Evolutionary conservation across 2,329 filamentous ascomycete species (phyloP).

Genomic region (Sphaerulina vaccinii): DNA sequence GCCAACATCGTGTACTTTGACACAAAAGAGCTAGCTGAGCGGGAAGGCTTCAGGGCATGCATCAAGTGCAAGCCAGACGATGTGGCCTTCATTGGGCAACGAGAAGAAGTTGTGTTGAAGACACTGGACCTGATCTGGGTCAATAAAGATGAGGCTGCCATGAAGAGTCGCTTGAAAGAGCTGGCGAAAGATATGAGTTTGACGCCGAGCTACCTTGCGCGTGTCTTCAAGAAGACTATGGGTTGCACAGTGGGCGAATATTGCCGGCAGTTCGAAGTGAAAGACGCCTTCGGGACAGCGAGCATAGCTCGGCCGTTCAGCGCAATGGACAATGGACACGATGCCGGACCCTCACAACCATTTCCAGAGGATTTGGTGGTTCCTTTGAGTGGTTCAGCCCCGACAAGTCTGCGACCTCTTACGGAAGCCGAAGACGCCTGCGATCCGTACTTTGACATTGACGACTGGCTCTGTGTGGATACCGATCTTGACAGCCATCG

Average conservation of each 20-base stretch:
- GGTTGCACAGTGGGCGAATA: constrained; percentile 9
- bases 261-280: background rate
- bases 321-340: background rate
- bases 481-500: background rate
- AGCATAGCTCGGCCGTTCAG: background rate
- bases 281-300: background rate
- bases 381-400: background rate
- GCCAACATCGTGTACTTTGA: constrained; percentile 58
- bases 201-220: constrained; percentile 59
- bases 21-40: constrained; percentile 47
- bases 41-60: constrained; percentile 55
- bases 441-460: background rate
- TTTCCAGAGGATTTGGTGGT: background rate
- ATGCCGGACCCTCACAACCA: background rate
- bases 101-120: background rate
- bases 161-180: constrained; percentile 29
- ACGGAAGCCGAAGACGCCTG: too few relatives aligned
- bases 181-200: constrained; percentile 54
- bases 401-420: too few relatives aligned
- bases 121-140: background rate
- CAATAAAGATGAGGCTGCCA: background rate
- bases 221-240: constrained; percentile 51
- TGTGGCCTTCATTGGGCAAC: constrained; percentile 32
- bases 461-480: background rate
- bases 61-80: constrained; percentile 55